Evolutionary conservation across 352 stramenopile species (phyloP).

Genomic region (Phytophthora quininea): DNA sequence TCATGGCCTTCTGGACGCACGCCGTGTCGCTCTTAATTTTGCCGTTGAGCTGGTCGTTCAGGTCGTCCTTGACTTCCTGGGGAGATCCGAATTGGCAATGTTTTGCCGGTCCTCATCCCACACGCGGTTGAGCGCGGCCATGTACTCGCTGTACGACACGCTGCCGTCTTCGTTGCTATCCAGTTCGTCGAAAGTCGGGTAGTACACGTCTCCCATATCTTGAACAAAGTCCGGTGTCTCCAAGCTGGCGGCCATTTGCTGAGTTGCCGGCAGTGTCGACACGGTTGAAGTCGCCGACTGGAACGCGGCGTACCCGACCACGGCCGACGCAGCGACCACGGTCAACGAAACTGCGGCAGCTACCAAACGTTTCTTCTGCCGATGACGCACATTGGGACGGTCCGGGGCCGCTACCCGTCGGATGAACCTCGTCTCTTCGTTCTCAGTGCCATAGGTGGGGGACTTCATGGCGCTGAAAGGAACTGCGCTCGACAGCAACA

Average conservation of each 20-base stretch:
- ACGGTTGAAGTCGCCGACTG: background rate
- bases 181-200: slow-evolving; percentile 44
- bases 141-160: slow-evolving; percentile 44
- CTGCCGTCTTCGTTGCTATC: slow-evolving; percentile 41
- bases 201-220: slow-evolving; percentile 42
- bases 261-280: slow-evolving; percentile 14
- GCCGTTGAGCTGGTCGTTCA: slow-evolving; percentile 40
- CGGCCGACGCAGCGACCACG: slow-evolving; percentile 44
- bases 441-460: slow-evolving; percentile 61
- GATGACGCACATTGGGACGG: no score
- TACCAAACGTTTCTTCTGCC: background rate
- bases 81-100: slow-evolving; percentile 35
- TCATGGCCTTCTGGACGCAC: slow-evolving; percentile 33
- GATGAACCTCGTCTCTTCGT: slow-evolving; percentile 68
- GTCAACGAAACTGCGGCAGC: slow-evolving; percentile 43
- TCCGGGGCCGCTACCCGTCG: slow-evolving; percentile 35
- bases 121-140: slow-evolving; percentile 10
- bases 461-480: slow-evolving; percentile 49
- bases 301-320: slow-evolving; percentile 51
- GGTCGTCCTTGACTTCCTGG: slow-evolving; percentile 43
- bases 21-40: slow-evolving; percentile 41
- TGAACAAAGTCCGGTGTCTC: slow-evolving; percentile 38
- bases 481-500: no score
- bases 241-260: slow-evolving; percentile 24
- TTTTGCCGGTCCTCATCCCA: slow-evolving; percentile 29